Percentiles rank a stretch among this genome's conserved stretches.
These are phyloP conservation scores for Solanum phureja DNA, from an alignment of 257 asterid species.

Conservation along the genomic window DNA sequence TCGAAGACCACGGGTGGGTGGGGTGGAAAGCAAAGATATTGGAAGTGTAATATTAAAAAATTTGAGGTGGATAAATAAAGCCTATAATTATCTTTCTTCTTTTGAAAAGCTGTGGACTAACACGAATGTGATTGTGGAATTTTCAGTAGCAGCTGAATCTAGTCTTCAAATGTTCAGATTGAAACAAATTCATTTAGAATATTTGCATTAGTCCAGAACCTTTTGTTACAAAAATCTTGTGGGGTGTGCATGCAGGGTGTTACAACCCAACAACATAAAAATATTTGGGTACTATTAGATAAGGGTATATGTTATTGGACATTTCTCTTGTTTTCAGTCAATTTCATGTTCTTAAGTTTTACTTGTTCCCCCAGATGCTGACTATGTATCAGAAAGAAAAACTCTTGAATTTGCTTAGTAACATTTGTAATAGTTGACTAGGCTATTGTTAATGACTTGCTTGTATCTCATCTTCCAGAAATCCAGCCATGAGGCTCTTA, in stretches of 20 bases:
- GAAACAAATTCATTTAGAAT: background rate
- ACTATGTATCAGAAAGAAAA: background rate
- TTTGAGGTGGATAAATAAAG: background rate
- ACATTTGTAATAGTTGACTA: background rate
- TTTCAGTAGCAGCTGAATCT: background rate
- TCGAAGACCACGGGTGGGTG: background rate
- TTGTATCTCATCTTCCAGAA: constrained; percentile 32
- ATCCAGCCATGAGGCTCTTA: constrained; percentile 52
- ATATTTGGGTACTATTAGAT: background rate
- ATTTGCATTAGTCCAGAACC: background rate
- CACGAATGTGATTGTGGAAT: background rate
- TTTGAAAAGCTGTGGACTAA: background rate
- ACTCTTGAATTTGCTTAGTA: background rate
- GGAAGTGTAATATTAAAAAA: background rate
- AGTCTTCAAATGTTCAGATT: background rate
- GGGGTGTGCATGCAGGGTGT: background rate
- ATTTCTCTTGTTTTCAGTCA: background rate
- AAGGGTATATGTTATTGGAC: background rate
- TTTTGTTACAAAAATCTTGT: background rate
- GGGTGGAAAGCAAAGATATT: background rate
- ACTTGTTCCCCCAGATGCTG: background rate
- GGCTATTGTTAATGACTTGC: constrained; percentile 9
- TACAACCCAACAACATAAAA: background rate
- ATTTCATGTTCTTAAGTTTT: background rate
- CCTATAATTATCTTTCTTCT: background rate